Evolutionary conservation across 305 asterid genomes (phyloP), one percentile per base, ranked within the genome.

Genomic region (Fraxinus dipetala): DNA sequence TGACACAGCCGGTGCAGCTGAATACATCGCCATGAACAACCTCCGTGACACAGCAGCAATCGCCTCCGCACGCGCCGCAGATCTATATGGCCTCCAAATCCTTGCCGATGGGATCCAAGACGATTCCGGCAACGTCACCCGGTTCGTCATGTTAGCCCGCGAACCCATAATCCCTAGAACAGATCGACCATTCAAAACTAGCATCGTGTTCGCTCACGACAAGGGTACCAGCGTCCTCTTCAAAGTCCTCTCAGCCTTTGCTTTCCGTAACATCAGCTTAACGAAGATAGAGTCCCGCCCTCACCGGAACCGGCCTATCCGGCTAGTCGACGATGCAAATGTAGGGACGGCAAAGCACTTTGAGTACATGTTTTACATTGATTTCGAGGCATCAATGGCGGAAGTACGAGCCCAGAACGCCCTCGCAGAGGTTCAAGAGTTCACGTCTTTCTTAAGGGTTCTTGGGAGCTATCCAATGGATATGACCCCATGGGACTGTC

Each of bases 401-500:
- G 91, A 89, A 1, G 90, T 89, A 14, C 84, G 91, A 77, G 91
- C 91, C 1, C 91, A 89, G 43, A 89, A 87, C 59, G 91, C 90
- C 30, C 82, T 89, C 20, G 89, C 91, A 1, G 91, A 89, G 78
- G 91, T 89, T 72, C 91, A 89, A 82, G 91, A 89, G 77, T 89
- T 83, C 80, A 89, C 91, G 28, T 87, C 91, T 76, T 89, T 89
- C 85, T 84, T 89, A 85, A 72, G 91, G 90, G 91, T 89, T 74
- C 80, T 89, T 84, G 91, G 91, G 7, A 89, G 91, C 70, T 87
- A 89, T 83, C 91, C 91, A 1, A 89, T 89, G 89, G 91, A 89
- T 14, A 87, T 89, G 91, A 87, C 91, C 38, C 91, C 91, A 16
- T 89, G 91, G 90, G 51, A 43, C 54, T 43, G 84, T 54, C 91